Conservation (phyloP, 108 stramenopile genomes). For the Craspedostauros australis region DNA sequence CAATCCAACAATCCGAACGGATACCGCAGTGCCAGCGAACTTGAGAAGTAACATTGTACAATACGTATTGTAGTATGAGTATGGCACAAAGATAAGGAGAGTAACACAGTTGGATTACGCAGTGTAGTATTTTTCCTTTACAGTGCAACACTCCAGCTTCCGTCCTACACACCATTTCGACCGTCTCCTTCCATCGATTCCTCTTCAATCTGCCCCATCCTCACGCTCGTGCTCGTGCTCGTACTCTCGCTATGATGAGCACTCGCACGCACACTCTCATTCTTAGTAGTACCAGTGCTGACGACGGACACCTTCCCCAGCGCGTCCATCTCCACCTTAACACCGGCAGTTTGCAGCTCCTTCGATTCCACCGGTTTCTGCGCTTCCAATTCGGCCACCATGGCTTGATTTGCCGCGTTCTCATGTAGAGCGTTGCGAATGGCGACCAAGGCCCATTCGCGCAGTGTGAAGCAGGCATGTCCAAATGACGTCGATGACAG, state of each 20-base stretch:
- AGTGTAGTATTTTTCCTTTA: background rate
- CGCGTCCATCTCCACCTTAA: slow-evolving; percentile 54
- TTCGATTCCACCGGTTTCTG: slow-evolving; percentile 58
- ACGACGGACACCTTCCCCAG: slow-evolving; percentile 58
- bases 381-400: slow-evolving; percentile 61
- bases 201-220: background rate
- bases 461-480: slow-evolving; percentile 69
- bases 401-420: slow-evolving; percentile 55
- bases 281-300: slow-evolving; percentile 17
- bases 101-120: background rate
- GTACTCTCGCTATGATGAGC: background rate
- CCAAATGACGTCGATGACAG: slow-evolving; percentile 70
- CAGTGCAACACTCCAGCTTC: background rate
- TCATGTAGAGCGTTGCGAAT: slow-evolving; percentile 71
- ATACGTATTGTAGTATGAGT: background rate
- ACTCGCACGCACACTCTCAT: background rate
- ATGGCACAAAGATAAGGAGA: background rate
- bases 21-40: slow-evolving; percentile 11
- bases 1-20: slow-evolving; percentile 96
- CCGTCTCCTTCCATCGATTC: background rate
- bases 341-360: slow-evolving; percentile 53
- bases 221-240: background rate
- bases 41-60: background rate
- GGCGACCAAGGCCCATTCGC: slow-evolving; percentile 84
- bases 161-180: background rate